phyloP scores from a whole-genome alignment of 2,329 filamentous ascomycete species.

The Ascochyta koolunga region DNA sequence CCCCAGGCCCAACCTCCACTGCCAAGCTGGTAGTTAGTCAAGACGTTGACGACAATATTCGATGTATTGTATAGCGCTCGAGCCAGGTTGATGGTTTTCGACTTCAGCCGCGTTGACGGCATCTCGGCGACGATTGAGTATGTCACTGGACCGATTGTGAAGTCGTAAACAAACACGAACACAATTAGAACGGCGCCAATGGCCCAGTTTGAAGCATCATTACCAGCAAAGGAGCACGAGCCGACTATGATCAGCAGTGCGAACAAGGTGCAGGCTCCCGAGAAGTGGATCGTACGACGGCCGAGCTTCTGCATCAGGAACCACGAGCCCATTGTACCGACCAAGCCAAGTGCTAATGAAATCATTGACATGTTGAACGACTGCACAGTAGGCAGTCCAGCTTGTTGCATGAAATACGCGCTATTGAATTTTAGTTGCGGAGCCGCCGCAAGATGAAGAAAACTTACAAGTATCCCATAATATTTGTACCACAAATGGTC shows the following conservation, averaged over 20 bases:
- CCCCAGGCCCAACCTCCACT: conserved; percentile 77
- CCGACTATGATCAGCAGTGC: conserved; percentile 78
- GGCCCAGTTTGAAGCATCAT: conserved; percentile 54
- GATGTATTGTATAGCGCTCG: conserved; percentile 77
- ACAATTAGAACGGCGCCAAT: conserved; percentile 40
- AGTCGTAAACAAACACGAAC: conserved; percentile 74
- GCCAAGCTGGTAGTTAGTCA: conserved; percentile 60
- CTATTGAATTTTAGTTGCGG: conserved; percentile 21
- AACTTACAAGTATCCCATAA: conserved; percentile 51
- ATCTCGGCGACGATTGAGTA: conserved; percentile 87
- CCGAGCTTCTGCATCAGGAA: conserved; percentile 79
- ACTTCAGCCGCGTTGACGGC: conserved; percentile 78
- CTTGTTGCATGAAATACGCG: conserved; percentile 55
- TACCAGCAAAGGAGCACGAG: conserved; percentile 68
- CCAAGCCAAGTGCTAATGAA: conserved; percentile 68
- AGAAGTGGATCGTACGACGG: conserved; percentile 75
- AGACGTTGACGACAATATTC: conserved; percentile 76
- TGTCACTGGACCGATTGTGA: conserved; percentile 85
- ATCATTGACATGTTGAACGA: conserved; percentile 58
- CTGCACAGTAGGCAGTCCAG: conserved; percentile 50
- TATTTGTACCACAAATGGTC: conserved; percentile 51
- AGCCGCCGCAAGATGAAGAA: not conserved
- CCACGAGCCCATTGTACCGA: conserved; percentile 81
- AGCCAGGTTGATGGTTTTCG: conserved; percentile 87
- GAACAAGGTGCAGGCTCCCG: conserved; percentile 63